phyloP scores from a whole-genome alignment of 495 filamentous ascomycete genomes.

The Penicillium subrubescens region DNA sequence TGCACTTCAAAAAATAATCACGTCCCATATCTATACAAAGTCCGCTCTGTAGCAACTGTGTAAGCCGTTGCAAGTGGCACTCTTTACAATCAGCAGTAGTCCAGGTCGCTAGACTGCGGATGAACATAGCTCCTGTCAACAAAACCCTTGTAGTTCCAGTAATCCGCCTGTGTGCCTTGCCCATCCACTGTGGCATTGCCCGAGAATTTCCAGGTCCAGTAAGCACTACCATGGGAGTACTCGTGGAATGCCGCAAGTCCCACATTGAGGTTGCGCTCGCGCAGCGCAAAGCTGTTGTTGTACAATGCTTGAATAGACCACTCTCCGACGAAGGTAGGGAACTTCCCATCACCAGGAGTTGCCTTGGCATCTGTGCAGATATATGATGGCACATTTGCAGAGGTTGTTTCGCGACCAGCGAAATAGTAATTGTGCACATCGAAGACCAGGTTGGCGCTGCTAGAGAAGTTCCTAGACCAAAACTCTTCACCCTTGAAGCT shows the following conservation, averaged over 20 bases:
- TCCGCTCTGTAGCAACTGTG: too few species aligned
- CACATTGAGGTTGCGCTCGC: constrained; percentile 24
- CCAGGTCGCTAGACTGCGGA: neutral
- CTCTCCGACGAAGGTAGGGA: constrained; percentile 28
- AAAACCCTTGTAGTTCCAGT: constrained; percentile 27
- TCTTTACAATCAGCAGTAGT: neutral
- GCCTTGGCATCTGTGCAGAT: constrained; percentile 18
- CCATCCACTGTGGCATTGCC: constrained; percentile 25
- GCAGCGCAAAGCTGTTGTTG: constrained; percentile 26
- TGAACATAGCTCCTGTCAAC: constrained; percentile 19
- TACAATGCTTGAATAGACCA: constrained; percentile 25
- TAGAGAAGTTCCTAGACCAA: constrained; percentile 17
- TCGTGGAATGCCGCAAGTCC: constrained; percentile 21
- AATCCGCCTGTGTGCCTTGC: constrained; percentile 25
- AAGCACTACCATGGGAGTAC: constrained; percentile 22
- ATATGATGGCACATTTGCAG: constrained; percentile 18
- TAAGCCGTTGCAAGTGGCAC: too few species aligned
- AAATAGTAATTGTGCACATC: constrained; percentile 29
- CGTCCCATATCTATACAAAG: too few species aligned
- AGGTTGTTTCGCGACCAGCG: constrained; percentile 14
- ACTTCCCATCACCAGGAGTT: constrained; percentile 21
- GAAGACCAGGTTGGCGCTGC: constrained; percentile 24
- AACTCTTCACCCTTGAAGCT: constrained; percentile 23
- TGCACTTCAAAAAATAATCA: too few species aligned
- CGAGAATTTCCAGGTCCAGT: constrained; percentile 29